phyloP scores from a whole-genome alignment of 768 basidiomycete species.

The Rhizopogon vulgaris region DNA sequence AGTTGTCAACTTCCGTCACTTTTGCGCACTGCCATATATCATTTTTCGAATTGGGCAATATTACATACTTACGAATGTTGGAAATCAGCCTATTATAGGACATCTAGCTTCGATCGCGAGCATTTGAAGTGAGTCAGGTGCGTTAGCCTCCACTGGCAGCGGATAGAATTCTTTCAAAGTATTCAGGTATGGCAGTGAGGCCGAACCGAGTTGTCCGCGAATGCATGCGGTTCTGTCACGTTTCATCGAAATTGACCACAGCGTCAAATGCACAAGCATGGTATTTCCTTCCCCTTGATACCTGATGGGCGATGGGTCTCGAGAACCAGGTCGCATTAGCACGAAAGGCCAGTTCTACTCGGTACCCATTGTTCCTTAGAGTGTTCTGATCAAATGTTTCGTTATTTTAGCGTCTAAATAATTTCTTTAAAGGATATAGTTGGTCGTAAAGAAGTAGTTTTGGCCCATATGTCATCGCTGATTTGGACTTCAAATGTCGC shows the following conservation, averaged over 20 bases:
- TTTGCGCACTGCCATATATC: too few species aligned
- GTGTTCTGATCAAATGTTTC: background rate
- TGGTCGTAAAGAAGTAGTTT: too few species aligned
- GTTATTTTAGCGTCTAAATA: background rate
- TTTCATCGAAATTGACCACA: background rate
- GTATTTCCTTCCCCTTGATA: background rate
- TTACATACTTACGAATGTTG: too few species aligned
- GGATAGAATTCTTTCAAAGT: too few species aligned
- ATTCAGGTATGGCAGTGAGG: background rate
- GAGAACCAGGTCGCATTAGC: background rate
- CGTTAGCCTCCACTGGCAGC: too few species aligned
- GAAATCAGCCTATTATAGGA: too few species aligned
- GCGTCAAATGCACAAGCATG: background rate
- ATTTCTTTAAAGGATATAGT: background rate
- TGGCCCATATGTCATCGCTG: background rate
- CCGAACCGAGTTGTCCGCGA: background rate
- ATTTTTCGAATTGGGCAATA: too few species aligned
- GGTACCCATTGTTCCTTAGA: background rate
- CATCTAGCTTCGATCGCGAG: too few species aligned
- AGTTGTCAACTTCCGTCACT: too few species aligned
- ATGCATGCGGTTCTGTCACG: background rate
- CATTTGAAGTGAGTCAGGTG: too few species aligned
- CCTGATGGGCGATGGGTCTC: too few species aligned
- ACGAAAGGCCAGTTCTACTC: background rate
- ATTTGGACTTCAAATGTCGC: background rate